Evolutionary conservation across 106 monocot genomes (phyloP).

Genomic region (Allium sativum): DNA sequence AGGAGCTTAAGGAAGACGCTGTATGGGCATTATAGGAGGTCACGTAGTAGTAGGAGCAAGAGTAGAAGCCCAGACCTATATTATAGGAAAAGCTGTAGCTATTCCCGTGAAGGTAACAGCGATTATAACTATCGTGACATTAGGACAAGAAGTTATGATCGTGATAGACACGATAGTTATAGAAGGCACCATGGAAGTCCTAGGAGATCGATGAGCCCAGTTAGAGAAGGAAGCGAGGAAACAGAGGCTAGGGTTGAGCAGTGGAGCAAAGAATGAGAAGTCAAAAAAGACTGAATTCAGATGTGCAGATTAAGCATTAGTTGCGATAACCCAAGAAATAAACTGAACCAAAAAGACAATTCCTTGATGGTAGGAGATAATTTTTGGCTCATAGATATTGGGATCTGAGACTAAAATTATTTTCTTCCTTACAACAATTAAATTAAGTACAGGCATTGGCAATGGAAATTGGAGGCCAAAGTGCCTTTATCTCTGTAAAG

Average conservation of each 20-base stretch:
- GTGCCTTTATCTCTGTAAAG: too few relatives aligned
- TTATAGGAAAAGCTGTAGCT: slow-evolving; percentile 18
- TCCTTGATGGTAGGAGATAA: too few relatives aligned
- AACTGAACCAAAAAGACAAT: too few relatives aligned
- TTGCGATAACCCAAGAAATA: too few relatives aligned
- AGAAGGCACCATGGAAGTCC: slow-evolving; percentile 32
- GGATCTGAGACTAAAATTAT: too few relatives aligned
- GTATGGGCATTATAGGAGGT: slow-evolving; percentile 31
- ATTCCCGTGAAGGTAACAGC: slow-evolving; percentile 16
- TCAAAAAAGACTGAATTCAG: slow-evolving; percentile 19
- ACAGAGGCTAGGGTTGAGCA: slow-evolving; percentile 62
- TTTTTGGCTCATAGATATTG: too few relatives aligned
- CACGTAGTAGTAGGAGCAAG: slow-evolving; percentile 20
- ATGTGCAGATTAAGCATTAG: too few relatives aligned
- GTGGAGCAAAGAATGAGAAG: slow-evolving; percentile 67
- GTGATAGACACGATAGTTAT: slow-evolving; percentile 35
- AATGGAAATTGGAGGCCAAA: too few relatives aligned
- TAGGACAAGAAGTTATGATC: slow-evolving; percentile 13
- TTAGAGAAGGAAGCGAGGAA: slow-evolving; percentile 65
- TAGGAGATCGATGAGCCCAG: slow-evolving; percentile 21
- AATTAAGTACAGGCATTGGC: too few relatives aligned
- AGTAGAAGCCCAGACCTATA: slow-evolving; percentile 28
- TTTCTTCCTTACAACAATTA: too few relatives aligned
- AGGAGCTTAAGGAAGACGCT: slow-evolving; percentile 51
- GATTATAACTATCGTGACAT: slow-evolving; percentile 18